A percentile compares a stretch with the other conserved stretches of the same genome.
These are phyloP conservation scores for Trypanosoma cruzi DNA, from an alignment of 208 protist species.

Conservation along the genomic window DNA sequence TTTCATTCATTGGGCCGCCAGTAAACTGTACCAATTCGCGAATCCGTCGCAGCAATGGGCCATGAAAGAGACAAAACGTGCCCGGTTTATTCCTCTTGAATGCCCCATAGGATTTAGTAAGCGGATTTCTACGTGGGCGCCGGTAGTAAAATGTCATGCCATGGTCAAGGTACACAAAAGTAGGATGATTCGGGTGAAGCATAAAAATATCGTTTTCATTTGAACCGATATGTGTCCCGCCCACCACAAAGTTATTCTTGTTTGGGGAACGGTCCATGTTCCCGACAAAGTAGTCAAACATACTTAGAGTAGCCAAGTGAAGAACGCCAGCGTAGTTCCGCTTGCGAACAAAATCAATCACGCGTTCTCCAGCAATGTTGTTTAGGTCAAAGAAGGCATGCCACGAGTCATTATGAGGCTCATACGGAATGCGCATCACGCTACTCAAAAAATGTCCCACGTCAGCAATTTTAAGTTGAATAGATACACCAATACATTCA, in stretches of 20 bases:
- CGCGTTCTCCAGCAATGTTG: not conserved
- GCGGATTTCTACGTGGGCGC: slow-evolving; percentile 28
- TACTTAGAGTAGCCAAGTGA: slow-evolving; percentile 35
- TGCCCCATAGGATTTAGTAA: slow-evolving; percentile 15
- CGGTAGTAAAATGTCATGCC: slow-evolving; percentile 33
- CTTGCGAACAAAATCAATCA: slow-evolving; percentile 1
- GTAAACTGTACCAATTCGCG: slow-evolving; percentile 3
- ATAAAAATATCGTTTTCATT: not conserved
- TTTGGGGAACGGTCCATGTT: slow-evolving; percentile 49
- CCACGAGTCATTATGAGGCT: slow-evolving; percentile 35
- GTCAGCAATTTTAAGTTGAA: slow-evolving; percentile 45
- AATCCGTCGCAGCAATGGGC: slow-evolving; percentile 26
- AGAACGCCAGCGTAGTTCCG: slow-evolving; percentile 10
- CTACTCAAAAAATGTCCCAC: slow-evolving; percentile 31
- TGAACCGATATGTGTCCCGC: not conserved
- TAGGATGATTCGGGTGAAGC: slow-evolving; percentile 36
- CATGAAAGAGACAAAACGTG: slow-evolving; percentile 41
- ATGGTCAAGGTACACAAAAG: slow-evolving; percentile 46
- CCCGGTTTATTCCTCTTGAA: slow-evolving; percentile 17
- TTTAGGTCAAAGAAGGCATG: slow-evolving; percentile 30
- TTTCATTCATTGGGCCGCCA: slow-evolving; percentile 4
- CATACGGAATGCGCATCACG: slow-evolving; percentile 33
- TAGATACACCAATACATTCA: slow-evolving; percentile 29
- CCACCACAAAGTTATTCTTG: slow-evolving; percentile 54
- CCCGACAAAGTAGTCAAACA: slow-evolving; percentile 43